A percentile compares a stretch with the other conserved stretches of the same genome.
phyloP scores from a whole-genome alignment of 2,329 filamentous ascomycete species.

The Sclerotinia subarctica region DNA sequence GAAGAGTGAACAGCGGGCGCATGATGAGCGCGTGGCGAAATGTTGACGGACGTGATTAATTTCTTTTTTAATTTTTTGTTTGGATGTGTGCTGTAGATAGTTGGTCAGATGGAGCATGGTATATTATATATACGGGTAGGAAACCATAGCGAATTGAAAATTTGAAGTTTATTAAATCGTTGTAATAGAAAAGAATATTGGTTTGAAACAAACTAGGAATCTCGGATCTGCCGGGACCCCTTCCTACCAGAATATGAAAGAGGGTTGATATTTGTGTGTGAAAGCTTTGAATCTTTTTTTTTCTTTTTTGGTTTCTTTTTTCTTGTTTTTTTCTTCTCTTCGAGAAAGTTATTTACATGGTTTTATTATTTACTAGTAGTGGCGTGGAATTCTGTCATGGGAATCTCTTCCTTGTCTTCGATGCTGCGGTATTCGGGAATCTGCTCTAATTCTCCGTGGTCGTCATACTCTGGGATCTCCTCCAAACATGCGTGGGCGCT shows the following conservation, averaged over 20 bases:
- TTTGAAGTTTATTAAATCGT: neutral
- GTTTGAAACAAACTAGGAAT: too few relatives aligned
- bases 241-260: neutral
- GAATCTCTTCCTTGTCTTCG: neutral
- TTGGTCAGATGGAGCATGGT: neutral
- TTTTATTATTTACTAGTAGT: neutral
- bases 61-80: neutral
- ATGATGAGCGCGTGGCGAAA: constrained; percentile 15
- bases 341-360: neutral
- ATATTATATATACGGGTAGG: neutral
- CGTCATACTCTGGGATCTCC: neutral
- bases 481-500: neutral
- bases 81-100: neutral
- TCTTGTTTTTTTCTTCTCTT: neutral
- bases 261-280: neutral
- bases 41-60: constrained; percentile 3
- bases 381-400: constrained; percentile 10
- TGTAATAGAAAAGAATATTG: neutral
- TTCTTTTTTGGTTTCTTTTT: neutral
- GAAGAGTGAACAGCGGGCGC: constrained; percentile 23
- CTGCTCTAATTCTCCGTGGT: neutral
- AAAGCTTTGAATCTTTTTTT: neutral
- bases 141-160: neutral
- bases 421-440: neutral
- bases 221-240: too few relatives aligned